Evolutionary conservation across 75 land plant genomes (phyloP), one percentile per base, ranked within the genome.

Genomic region (Selaginella moellendorffii): DNA sequence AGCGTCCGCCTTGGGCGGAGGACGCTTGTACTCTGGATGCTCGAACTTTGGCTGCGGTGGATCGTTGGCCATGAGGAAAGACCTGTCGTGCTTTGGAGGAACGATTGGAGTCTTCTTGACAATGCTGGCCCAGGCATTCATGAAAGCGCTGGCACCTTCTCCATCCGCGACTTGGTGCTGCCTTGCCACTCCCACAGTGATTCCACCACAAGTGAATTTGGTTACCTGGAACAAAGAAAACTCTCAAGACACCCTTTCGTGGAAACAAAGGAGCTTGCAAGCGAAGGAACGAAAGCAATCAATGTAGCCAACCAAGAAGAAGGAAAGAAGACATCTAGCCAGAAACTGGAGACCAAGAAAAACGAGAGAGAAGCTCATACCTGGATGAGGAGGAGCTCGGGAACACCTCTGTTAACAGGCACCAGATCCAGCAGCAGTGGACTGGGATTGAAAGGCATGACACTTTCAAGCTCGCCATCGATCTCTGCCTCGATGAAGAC

Each of bases 101-200:
- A 14, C 64, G 28, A 84, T 31, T 19, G 67, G 61, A 20, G 70
- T 60, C n/a, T 78, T 79, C 20, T 73, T 72, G 54, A 63, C 72
- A 10, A 53, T 58, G 52, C 53, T 29, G 2, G 70, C 82, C 88
- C 84, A 81, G 2, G 82, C 78, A 18, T 68, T 67, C 72, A 79
- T 62, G 74, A 84, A 84, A 21, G 5, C 46, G 63, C 77, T 71
- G 5, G 72, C 69, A 9, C 82, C 72, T 21, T 77, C 82, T 0
- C 80, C 85, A 31, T 85, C 88, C 23, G 78, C 82, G 17, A 79
- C 82, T 23, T 68, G 75, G 62, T 85, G 85, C 61, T 85, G 88
- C 19, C 73, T 19, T 19, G 88, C 76, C n/a, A 75, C 52, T 0
- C 81, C 84, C 26, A 85, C 30, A 28, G 81, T 70, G 53, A 82